A percentile compares a stretch with the other conserved stretches of the same genome.
These are phyloP conservation scores for Plasmodium vinckei DNA, from an alignment of 169 alveolate species.

Conservation along the genomic window DNA sequence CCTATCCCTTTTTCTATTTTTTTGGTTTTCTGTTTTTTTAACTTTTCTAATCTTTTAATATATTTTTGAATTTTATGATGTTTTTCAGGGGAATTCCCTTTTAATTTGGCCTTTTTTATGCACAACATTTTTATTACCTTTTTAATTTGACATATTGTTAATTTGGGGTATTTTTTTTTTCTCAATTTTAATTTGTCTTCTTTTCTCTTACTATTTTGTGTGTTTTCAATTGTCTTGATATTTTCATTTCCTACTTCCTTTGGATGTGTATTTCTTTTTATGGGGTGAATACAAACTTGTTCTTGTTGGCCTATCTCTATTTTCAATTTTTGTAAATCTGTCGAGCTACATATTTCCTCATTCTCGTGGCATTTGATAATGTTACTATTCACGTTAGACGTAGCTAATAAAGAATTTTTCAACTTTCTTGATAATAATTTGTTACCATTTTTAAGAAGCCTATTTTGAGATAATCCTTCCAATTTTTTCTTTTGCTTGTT, in stretches of 20 bases:
- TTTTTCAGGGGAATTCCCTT: neutral
- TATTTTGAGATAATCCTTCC: neutral
- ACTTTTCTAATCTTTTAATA: neutral
- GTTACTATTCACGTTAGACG: neutral
- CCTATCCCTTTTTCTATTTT: neutral
- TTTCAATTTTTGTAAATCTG: neutral
- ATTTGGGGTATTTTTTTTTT: too few relatives aligned
- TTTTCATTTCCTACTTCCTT: neutral
- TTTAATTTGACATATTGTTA: neutral
- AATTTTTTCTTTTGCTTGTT: neutral
- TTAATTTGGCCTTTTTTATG: neutral
- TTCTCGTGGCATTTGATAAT: neutral
- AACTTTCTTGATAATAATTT: neutral
- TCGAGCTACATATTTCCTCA: neutral
- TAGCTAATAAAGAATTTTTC: neutral
- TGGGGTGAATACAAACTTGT: neutral
- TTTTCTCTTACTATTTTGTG: neutral
- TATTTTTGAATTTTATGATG: neutral
- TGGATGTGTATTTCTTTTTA: too few relatives aligned
- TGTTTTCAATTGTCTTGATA: neutral
- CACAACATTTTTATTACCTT: neutral
- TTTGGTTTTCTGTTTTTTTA: constrained; percentile 1
- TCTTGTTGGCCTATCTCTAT: neutral
- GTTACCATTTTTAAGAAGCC: too few relatives aligned
- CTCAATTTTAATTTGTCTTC: too few relatives aligned